phyloP scores from a whole-genome alignment of 805 yeast species.

The Sugiyamaella floridensis region DNA sequence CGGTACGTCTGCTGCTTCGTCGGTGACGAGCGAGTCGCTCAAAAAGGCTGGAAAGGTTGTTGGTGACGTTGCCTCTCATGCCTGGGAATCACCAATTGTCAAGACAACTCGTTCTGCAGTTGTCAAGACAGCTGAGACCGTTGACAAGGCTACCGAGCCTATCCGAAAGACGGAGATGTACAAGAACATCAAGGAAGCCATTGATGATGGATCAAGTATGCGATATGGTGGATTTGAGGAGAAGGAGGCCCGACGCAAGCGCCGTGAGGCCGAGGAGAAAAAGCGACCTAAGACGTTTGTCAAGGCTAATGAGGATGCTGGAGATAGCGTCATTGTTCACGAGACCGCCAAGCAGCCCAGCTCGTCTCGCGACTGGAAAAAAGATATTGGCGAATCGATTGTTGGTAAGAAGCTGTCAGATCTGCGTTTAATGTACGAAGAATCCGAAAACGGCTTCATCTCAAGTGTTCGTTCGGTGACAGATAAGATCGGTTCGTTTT shows the following conservation, averaged over 20 bases:
- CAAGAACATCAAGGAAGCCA: conserved; percentile 79
- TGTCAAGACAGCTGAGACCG: conserved; percentile 70
- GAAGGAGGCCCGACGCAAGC: conserved; percentile 69
- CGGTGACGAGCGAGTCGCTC: conserved; percentile 66
- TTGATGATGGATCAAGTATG: conserved; percentile 85
- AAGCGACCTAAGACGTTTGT: conserved; percentile 51
- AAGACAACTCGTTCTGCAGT: conserved; percentile 82
- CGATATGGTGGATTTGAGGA: conserved; percentile 89
- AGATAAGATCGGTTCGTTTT: conserved; percentile 77
- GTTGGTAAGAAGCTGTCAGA: conserved; percentile 59
- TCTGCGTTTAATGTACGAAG: conserved; percentile 64
- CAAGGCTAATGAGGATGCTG: conserved; percentile 61
- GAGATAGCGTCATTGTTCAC: conserved; percentile 74
- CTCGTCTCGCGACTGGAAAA: conserved; percentile 65
- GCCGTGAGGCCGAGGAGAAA: conserved; percentile 47
- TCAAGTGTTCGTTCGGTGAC: conserved; percentile 71
- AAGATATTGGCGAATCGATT: conserved; percentile 58
- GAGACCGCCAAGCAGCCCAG: conserved; percentile 52
- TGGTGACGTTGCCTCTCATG: conserved; percentile 80
- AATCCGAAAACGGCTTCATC: conserved; percentile 86
- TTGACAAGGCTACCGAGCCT: conserved; percentile 85
- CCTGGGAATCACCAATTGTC: conserved; percentile 95
- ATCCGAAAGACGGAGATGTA: conserved; percentile 85
- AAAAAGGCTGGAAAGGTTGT: conserved; percentile 90
- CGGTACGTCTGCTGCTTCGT: conserved; percentile 38